Evolutionary conservation across 1,284 basidiomycete genomes (phyloP).

Genomic region (Marasmius oreades): DNA sequence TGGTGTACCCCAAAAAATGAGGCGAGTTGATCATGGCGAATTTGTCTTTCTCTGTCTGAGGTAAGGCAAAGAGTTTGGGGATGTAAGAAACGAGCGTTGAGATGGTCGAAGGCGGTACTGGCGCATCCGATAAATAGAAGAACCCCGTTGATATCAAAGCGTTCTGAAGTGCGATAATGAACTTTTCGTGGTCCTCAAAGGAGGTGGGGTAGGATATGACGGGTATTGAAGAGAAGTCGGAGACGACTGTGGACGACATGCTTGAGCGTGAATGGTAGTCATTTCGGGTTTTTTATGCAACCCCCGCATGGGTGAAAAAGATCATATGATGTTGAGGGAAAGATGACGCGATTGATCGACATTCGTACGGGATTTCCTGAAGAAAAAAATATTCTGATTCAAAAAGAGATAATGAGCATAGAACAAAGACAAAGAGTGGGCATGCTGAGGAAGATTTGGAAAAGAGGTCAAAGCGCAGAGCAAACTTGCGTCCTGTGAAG

Average conservation of each 20-base stretch:
- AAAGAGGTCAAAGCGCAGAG: too few species aligned
- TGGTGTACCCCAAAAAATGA: conserved; percentile 66
- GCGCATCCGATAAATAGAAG: conserved; percentile 56
- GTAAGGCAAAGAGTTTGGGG: conserved; percentile 56
- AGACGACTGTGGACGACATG: not conserved
- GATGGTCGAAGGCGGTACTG: conserved; percentile 32
- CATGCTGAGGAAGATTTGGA: too few species aligned
- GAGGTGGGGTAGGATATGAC: not conserved
- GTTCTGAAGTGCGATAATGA: conserved; percentile 54
- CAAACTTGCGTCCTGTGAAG: too few species aligned
- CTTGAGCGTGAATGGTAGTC: not conserved
- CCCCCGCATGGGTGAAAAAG: not conserved
- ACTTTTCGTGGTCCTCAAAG: conserved; percentile 35
- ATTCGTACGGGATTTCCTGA: too few species aligned
- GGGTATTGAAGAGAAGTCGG: conserved; percentile 48
- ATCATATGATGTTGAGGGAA: not conserved
- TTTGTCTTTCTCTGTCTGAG: conserved; percentile 54
- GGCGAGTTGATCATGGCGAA: conserved; percentile 59
- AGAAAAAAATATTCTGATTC: too few species aligned
- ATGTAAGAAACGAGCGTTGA: conserved; percentile 46
- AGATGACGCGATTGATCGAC: too few species aligned
- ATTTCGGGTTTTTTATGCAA: not conserved
- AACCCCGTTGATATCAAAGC: conserved; percentile 68
- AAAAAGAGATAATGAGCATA: too few species aligned
- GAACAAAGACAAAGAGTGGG: too few species aligned